Percentiles rank a stretch among this genome's conserved stretches.
These are phyloP conservation scores for Clathrospora elynae DNA, from an alignment of 2,329 filamentous ascomycete genomes.

Conservation along the genomic window DNA sequence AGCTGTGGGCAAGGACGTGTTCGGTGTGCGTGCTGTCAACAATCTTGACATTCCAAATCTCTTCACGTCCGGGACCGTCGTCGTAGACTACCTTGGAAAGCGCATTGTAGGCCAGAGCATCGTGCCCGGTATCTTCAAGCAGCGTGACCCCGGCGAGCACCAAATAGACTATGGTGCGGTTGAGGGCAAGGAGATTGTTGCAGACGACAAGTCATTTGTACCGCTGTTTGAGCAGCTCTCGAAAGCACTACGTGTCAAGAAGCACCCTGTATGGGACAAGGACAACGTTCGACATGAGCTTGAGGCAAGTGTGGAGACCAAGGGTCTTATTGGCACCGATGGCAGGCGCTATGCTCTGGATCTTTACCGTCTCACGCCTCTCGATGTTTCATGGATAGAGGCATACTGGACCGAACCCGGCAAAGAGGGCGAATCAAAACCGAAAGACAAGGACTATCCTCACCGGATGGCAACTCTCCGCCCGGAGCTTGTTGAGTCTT, in stretches of 20 bases:
- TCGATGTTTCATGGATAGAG: conserved; percentile 91
- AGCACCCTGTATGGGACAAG: conserved; percentile 97
- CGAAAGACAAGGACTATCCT: conserved; percentile 69
- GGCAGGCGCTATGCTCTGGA: conserved; percentile 97
- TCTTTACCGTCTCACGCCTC: conserved; percentile 88
- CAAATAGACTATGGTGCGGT: conserved; percentile 99
- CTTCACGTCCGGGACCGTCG: conserved; percentile 93
- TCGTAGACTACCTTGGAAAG: conserved; percentile 96
- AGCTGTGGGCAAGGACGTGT: conserved; percentile 94
- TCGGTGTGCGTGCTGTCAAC: conserved; percentile 92
- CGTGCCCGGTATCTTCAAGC: conserved; percentile 98
- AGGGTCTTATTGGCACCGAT: conserved; percentile 95
- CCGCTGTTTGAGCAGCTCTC: conserved; percentile 88
- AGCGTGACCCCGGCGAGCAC: conserved; percentile 94
- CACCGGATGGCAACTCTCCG: conserved; percentile 95
- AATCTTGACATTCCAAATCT: conserved; percentile 94
- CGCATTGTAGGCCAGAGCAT: conserved; percentile 97
- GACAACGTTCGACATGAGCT: conserved; percentile 87
- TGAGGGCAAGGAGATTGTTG: conserved; percentile 93
- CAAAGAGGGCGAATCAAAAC: conserved; percentile 56
- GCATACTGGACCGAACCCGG: conserved; percentile 61
- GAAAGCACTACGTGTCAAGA: conserved; percentile 87
- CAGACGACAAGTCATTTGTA: conserved; percentile 84
- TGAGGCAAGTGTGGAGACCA: conserved; percentile 95
- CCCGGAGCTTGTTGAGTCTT: conserved; percentile 85